Evolutionary conservation across 345 rosid genomes (phyloP), one percentile per base, ranked within the genome.

Genomic region (Populus euphratica): DNA sequence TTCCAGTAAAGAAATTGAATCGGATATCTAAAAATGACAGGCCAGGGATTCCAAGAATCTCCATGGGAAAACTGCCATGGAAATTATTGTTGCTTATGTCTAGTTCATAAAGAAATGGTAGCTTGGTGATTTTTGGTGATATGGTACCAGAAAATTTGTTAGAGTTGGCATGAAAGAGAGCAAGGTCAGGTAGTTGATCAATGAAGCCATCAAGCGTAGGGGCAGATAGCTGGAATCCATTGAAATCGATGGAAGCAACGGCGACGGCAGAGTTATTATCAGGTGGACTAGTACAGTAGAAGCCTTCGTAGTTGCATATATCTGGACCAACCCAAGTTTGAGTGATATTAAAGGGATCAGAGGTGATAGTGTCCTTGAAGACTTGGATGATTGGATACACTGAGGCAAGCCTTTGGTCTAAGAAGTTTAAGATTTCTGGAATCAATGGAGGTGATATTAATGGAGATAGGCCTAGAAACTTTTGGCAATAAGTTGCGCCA

Each of bases 151-250:
- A 73, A 54, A 89, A 87, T 64, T 74, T 73, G 80, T 89, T 89
- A 72, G 88, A 82, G 76, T 87, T 87, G 61, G 89, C 88, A 29
- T 89, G 90, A 72, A 89, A 89, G 61, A 89, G n/a, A 16, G 89
- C 87, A 8, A 89, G 84, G 79, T 89, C 89, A 2, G 84, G 85
- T 25, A 89, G 82, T 41, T 76, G 82, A 65, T 87, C 86, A 61
- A 88, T 39, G 77, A 89, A 84, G 44, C 83, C 88, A n/a, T 78
- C 83, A 1, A 87, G 78, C 5, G 78, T 65, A 0, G 87, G 83
- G 43, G 88, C 88, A 9, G 75, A 18, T 21, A 87, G 82, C 12
- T 20, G 69, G 72, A 75, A 82, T 0, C 86, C 86, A 14, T 85
- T 85, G 84, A 87, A 84, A 67, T 87, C 88, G 20, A 82, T 72